These are phyloP conservation scores for Odontarrhena argentea DNA, from an alignment of 345 rosid genomes.

Conservation along the genomic window DNA sequence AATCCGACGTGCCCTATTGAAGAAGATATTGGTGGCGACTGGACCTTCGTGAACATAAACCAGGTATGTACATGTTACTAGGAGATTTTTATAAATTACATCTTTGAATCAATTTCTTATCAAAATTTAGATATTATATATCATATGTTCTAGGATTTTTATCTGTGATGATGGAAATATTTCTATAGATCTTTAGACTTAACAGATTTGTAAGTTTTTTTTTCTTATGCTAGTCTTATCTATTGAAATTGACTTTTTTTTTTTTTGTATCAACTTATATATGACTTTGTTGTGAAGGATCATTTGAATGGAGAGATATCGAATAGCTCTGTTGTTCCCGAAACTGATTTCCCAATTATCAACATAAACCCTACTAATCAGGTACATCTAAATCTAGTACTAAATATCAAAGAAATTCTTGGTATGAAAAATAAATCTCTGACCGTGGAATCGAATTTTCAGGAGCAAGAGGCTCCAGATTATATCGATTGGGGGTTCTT, in stretches of 20 bases:
- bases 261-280: neutral
- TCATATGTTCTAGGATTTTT: neutral
- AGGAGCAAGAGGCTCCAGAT: slow-evolving; percentile 31
- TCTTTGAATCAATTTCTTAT: neutral
- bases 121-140: slow-evolving; percentile 2
- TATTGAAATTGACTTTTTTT: no score
- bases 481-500: slow-evolving; percentile 23
- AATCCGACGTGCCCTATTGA: slow-evolving; percentile 23
- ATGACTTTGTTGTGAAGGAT: slow-evolving; percentile 19
- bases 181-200: slow-evolving; percentile 3
- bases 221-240: neutral
- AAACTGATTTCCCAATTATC: neutral
- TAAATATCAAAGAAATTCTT: neutral
- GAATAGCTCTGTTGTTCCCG: slow-evolving; percentile 29
- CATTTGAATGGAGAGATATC: slow-evolving; percentile 24
- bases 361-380: slow-evolving; percentile 27
- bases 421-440: neutral
- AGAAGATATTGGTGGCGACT: neutral
- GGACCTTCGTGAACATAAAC: slow-evolving; percentile 19
- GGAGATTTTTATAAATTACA: neutral
- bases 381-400: slow-evolving; percentile 24
- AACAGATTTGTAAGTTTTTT: neutral
- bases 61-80: slow-evolving; percentile 28
- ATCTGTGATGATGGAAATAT: no score
- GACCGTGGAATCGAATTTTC: slow-evolving; percentile 1